Conservation (phyloP, 306 rosid genomes). For the Medicago truncatula region DNA sequence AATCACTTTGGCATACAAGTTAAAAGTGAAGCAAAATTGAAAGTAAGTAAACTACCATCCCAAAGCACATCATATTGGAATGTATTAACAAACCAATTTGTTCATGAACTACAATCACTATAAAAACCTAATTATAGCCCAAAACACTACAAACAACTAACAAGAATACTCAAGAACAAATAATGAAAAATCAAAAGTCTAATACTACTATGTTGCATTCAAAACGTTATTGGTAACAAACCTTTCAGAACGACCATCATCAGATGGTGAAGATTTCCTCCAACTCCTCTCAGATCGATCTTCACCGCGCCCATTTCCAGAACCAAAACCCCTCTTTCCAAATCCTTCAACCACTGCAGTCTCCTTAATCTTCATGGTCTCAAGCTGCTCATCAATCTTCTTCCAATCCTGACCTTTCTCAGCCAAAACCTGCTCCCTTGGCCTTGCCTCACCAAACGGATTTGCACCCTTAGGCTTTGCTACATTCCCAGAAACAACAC, state of each 20-base stretch:
- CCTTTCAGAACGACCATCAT: slow-evolving; percentile 65
- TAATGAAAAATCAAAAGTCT: neutral
- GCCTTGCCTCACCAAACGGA: slow-evolving; percentile 89
- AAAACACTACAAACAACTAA: slow-evolving; percentile 7
- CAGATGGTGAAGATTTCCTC: slow-evolving; percentile 69
- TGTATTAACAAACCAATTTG: slow-evolving; percentile 1
- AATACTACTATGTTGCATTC: neutral
- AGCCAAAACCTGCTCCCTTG: slow-evolving; percentile 94
- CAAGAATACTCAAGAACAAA: slow-evolving; percentile 16
- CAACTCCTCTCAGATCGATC: slow-evolving; percentile 65
- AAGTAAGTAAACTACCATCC: slow-evolving; percentile 22
- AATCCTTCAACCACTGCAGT: slow-evolving; percentile 44
- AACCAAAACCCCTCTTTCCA: slow-evolving; percentile 68
- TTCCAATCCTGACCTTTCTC: slow-evolving; percentile 94
- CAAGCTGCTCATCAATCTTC: slow-evolving; percentile 88
- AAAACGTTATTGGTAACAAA: slow-evolving; percentile 38
- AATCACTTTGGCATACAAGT: neutral
- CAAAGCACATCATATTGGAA: neutral
- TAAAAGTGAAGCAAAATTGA: slow-evolving; percentile 32
- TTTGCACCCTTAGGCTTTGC: slow-evolving; percentile 65
- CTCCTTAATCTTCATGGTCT: slow-evolving; percentile 69
- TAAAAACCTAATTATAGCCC: neutral
- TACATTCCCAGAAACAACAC: slow-evolving; percentile 44
- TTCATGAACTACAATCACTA: neutral
- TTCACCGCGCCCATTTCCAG: slow-evolving; percentile 51